Conservation (phyloP, 345 rosid genomes). For the Salix exigua region DNA sequence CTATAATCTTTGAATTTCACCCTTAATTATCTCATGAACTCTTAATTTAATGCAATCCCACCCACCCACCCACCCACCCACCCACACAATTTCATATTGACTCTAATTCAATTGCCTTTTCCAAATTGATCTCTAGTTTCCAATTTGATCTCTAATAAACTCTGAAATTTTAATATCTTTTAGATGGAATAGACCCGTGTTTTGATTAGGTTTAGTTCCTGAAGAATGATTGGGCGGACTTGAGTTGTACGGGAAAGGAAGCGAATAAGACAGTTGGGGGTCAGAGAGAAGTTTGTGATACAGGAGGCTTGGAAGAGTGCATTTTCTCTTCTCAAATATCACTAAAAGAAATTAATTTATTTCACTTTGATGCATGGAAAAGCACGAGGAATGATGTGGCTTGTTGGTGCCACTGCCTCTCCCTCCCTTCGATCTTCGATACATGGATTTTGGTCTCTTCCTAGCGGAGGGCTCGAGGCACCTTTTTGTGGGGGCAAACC, state of each 20-base stretch:
- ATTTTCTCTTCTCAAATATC: slow-evolving; percentile 19
- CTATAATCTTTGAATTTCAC: too few relatives aligned
- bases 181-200: too few relatives aligned
- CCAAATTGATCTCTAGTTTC: too few relatives aligned
- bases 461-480: slow-evolving; percentile 37
- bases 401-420: slow-evolving; percentile 12
- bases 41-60: too few relatives aligned
- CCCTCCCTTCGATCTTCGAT: background rate
- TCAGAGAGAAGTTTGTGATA: slow-evolving; percentile 17
- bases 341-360: background rate
- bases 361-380: background rate
- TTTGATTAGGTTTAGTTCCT: too few relatives aligned
- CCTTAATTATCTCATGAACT: too few relatives aligned
- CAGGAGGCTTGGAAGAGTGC: slow-evolving; percentile 43
- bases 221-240: slow-evolving; percentile 28
- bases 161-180: too few relatives aligned
- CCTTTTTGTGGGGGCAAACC: background rate
- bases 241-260: slow-evolving; percentile 24
- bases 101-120: too few relatives aligned
- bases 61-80: too few relatives aligned
- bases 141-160: too few relatives aligned
- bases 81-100: too few relatives aligned
- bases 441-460: slow-evolving; percentile 9
- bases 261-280: slow-evolving; percentile 22
- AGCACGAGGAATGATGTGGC: slow-evolving; percentile 54